A percentile compares a stretch with the other conserved stretches of the same genome.
Conservation (phyloP, 768 basidiomycete genomes). For the Auriscalpium microsporum region DNA sequence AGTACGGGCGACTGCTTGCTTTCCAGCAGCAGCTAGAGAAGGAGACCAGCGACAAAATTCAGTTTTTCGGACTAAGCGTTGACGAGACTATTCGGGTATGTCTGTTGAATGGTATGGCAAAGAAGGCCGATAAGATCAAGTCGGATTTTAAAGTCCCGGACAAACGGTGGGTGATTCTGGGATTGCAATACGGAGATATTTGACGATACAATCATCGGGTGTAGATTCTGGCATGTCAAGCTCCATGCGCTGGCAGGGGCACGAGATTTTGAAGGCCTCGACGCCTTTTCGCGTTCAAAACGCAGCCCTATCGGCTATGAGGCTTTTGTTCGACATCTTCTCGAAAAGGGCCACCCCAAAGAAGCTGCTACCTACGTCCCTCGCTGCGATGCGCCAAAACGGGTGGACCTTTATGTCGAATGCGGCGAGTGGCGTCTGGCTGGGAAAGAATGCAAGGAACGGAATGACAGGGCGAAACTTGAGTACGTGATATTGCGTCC, state of each 20-base stretch:
- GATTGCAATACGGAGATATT: not conserved
- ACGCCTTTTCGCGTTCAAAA: slow-evolving; percentile 77
- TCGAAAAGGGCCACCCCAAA: slow-evolving; percentile 61
- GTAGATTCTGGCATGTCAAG: slow-evolving; percentile 91
- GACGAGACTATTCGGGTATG: slow-evolving; percentile 81
- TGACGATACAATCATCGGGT: not conserved
- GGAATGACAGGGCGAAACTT: slow-evolving; percentile 74
- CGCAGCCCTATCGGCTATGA: slow-evolving; percentile 96
- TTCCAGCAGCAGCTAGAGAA: slow-evolving; percentile 84
- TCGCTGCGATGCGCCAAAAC: slow-evolving; percentile 74
- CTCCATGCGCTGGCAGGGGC: slow-evolving; percentile 71
- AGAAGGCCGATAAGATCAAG: slow-evolving; percentile 83
- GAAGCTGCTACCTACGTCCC: slow-evolving; percentile 75
- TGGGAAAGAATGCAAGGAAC: slow-evolving; percentile 83
- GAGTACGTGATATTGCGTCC: slow-evolving; percentile 46
- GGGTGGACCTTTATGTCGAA: slow-evolving; percentile 80
- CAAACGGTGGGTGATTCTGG: slow-evolving; percentile 56
- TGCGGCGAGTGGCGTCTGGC: slow-evolving; percentile 90
- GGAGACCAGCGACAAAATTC: slow-evolving; percentile 69
- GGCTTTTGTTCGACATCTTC: slow-evolving; percentile 73
- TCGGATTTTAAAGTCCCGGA: slow-evolving; percentile 91
- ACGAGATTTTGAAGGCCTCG: slow-evolving; percentile 80
- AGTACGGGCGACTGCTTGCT: slow-evolving; percentile 63
- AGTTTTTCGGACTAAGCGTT: slow-evolving; percentile 76
- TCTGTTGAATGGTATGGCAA: slow-evolving; percentile 69